Base-by-base conservation (phyloP, 164 flowering plant genomes). In the Taxillus chinensis region DNA sequence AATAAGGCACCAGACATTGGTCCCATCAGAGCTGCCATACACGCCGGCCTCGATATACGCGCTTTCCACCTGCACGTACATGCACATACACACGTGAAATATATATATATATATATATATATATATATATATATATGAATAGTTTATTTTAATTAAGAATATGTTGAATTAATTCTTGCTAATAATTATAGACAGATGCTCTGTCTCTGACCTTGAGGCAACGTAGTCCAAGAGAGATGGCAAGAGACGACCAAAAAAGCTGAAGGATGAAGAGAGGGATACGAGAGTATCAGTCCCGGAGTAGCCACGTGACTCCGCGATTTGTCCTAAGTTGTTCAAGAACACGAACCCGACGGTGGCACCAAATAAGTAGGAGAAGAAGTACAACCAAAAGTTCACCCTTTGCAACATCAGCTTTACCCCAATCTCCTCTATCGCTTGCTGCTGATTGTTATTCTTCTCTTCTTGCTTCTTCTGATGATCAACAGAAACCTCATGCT, bases 231-330 rank as follows among this genome's bases (percentile, higher is more conserved):
- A n/a, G 7, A 93, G 64, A 9, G 90, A 85, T 3, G 97, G 97
- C 7, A 86, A 2, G 68, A 90, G 87, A 46, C 97, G 96, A 11
- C 98, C 98, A 39, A 93, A 90, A 82, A 93, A 93, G 2, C 84
- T 75, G 14, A 85, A 90, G 0, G 97, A 81, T 14, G 97, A 90
- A 45, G 95, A 80, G 68, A 93, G 53, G 3, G 98, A 80, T 38
- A 93, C 96, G 65, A 93, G 61, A 55, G 87, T 71, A 39, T 92
- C 78, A 12, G 83, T 71, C 40, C 62, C 64, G 0, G 84, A 64
- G 56, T 66, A 71, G 2, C 90, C 86, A 39, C 97, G 87, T 53
- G 97, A 88, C 65, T 90, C 96, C 0, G 89, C 90, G 15, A 93
- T 86, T 63, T 93, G 98, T 14, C 98, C 98, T 75, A 93, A 65